These are phyloP conservation scores for Penicillium vulpinum DNA, from an alignment of 2,329 filamentous ascomycete genomes.

Conservation along the genomic window DNA sequence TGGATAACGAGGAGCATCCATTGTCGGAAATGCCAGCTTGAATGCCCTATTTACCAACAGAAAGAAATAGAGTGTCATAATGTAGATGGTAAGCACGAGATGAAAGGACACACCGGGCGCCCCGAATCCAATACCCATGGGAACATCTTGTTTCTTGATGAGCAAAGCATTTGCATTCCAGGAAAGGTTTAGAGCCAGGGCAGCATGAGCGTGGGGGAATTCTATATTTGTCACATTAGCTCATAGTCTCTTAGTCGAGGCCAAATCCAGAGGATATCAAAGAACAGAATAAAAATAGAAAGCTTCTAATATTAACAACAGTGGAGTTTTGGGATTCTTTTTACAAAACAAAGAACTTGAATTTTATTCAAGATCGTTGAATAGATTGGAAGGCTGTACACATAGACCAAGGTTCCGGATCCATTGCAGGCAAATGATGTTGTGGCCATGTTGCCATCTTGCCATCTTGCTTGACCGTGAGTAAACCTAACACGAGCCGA, in stretches of 20 bases:
- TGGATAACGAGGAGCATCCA: neutral
- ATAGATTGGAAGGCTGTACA: neutral
- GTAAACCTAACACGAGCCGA: neutral
- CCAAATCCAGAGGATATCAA: neutral
- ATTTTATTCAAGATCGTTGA: neutral
- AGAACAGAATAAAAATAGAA: neutral
- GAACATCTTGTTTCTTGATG: neutral
- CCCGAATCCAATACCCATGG: neutral
- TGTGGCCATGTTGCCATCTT: neutral
- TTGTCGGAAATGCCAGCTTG: neutral
- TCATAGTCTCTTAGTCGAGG: neutral
- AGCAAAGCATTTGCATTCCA: neutral
- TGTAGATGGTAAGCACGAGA: constrained; percentile 1
- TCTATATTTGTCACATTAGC: constrained; percentile 3
- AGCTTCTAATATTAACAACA: neutral
- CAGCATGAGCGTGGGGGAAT: neutral
- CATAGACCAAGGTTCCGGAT: neutral
- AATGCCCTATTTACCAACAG: neutral
- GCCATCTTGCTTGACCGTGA: neutral
- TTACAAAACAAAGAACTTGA: neutral
- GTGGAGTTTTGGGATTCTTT: neutral
- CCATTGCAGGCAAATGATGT: neutral
- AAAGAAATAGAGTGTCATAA: constrained; percentile 4
- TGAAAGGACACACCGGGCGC: constrained; percentile 3
- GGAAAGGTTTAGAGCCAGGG: neutral